Base-by-base conservation (phyloP, 2,329 filamentous ascomycete genomes). In the Fusarium irregulare region DNA sequence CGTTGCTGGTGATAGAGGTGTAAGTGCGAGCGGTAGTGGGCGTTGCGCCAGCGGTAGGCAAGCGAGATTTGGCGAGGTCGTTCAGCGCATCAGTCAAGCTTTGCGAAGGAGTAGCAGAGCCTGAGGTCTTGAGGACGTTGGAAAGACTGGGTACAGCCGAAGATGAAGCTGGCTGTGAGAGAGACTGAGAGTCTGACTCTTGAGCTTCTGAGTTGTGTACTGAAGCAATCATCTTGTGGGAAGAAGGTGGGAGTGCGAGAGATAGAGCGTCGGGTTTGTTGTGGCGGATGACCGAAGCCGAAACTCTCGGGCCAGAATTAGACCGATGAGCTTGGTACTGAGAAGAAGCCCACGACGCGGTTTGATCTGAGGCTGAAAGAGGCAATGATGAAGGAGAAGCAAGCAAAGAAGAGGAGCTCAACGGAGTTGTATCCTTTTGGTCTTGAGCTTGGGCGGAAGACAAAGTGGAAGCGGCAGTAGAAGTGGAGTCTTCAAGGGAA, bases 231-330 rank as follows among this genome's bases (percentile, higher is more conserved):
- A 93, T 87, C 63, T 85, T 83, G 79, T 64, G 53, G 46, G 70
- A 61, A 57, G 54, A 37, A 53, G 56, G 37, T 45, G 70, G 60
- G 21, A 60, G 58, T 50, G 72, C 42, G 67, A 92, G 80, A 28
- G 89, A 88, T 23, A 91, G 85, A 50, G 89, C 84, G 77, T 91
- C 86, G 56, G 90, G 87, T 76, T 88, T 88, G 73, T 86, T 85
- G 73, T 84, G 87, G 76, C 86, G 86, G 60, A 86, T 83, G 45
- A 88, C 84, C 16, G 92, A 94, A 59, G 91, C 91, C 71, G 95
- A 82, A 8, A 92, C 92, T 82, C 96, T 94, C 83, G 94, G 89
- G 76, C 94, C 89, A 59, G 93, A 46, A 46, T 54, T 95, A 49
- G 60, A 51, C 49, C 59, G 56, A 63, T 50, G 60, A 32, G 37